phyloP scores from a whole-genome alignment of 371 early-diverging fungal genomes.

The Apophysomyces sp. region DNA sequence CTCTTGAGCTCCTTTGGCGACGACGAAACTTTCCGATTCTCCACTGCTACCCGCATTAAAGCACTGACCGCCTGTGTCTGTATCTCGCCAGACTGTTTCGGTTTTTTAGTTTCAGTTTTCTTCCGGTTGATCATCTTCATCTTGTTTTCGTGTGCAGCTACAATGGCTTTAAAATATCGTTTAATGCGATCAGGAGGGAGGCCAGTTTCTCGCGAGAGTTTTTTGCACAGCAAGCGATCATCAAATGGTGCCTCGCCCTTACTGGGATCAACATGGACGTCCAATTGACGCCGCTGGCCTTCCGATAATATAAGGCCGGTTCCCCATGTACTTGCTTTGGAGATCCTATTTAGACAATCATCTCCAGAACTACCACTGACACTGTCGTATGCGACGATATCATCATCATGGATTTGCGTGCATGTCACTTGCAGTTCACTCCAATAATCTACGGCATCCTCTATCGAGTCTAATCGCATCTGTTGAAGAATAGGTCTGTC shows the following conservation, averaged over 20 bases:
- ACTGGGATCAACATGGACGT: constrained; percentile 5
- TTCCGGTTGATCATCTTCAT: neutral
- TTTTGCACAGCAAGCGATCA: constrained; percentile 5
- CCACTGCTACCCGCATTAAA: neutral
- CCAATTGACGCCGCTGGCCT: constrained; percentile 10
- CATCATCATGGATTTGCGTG: constrained; percentile 3
- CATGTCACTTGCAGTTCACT: constrained; percentile 19
- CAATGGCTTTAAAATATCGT: constrained; percentile 12
- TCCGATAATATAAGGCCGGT: neutral
- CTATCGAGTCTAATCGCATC: neutral
- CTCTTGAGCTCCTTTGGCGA: neutral
- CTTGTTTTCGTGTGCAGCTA: constrained; percentile 1
- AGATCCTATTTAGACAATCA: constrained; percentile 8
- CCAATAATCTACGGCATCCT: constrained; percentile 15
- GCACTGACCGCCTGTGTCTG: neutral
- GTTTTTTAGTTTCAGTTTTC: neutral
- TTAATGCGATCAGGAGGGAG: constrained; percentile 12
- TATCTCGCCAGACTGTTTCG: neutral
- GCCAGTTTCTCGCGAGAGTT: constrained; percentile 10
- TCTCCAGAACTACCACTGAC: neutral
- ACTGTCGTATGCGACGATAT: neutral
- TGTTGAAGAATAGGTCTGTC: constrained; percentile 10
- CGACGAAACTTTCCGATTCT: neutral
- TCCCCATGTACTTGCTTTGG: constrained; percentile 13
- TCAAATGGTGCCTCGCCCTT: constrained; percentile 9